A percentile compares a stretch with the other conserved stretches of the same genome.
Conservation (phyloP, 331 rosid species). For the Ulmus americana region DNA sequence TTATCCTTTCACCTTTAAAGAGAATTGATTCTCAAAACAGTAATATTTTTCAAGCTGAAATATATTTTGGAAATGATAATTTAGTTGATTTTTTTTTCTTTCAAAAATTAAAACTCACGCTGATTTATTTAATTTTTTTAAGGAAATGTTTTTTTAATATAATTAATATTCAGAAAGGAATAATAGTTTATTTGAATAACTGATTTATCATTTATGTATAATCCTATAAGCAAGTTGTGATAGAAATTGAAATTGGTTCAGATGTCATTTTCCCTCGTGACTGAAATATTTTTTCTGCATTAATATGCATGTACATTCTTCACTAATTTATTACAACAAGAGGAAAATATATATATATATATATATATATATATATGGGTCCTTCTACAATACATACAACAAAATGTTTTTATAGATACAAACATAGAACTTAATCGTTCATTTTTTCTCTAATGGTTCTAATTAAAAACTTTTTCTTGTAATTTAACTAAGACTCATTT, state of each 20-base stretch:
- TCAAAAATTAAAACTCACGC: too few relatives aligned
- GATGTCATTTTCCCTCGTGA: not conserved
- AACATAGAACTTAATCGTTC: too few relatives aligned
- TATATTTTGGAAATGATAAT: too few relatives aligned
- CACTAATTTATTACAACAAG: too few relatives aligned
- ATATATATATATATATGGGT: too few relatives aligned
- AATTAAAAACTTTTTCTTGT: too few relatives aligned
- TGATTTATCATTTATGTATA: not conserved
- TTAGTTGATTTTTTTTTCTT: too few relatives aligned
- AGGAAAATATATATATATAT: too few relatives aligned
- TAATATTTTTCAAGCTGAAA: not conserved
- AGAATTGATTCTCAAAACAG: not conserved
- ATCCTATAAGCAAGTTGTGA: not conserved
- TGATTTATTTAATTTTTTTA: not conserved
- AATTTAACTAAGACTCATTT: too few relatives aligned
- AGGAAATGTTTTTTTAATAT: not conserved
- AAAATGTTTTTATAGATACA: too few relatives aligned
- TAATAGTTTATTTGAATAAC: not conserved
- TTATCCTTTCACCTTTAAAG: not conserved
- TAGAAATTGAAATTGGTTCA: not conserved
- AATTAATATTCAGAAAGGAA: not conserved
- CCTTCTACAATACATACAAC: too few relatives aligned
- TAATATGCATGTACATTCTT: not conserved
- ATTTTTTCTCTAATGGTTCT: too few relatives aligned
- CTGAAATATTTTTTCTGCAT: not conserved